Evolutionary conservation across 352 stramenopile genomes (phyloP).

Genomic region (Phytophthora nicotianae): DNA sequence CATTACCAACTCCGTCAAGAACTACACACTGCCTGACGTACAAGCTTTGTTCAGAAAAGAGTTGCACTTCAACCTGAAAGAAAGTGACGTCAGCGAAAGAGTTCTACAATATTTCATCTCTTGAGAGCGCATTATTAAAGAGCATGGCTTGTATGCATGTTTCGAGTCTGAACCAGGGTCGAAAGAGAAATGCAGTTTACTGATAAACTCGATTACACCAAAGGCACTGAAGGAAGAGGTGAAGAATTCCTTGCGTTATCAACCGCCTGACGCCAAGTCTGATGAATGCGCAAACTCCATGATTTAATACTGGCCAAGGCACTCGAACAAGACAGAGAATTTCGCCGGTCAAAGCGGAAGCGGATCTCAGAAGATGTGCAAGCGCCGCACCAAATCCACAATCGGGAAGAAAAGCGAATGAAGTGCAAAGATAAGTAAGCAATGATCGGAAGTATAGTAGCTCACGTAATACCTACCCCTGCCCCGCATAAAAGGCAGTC

Average conservation of each 20-base stretch:
- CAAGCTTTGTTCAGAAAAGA: slow-evolving; percentile 19
- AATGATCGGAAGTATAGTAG: too few species aligned
- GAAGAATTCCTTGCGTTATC: background rate
- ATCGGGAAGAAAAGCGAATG: too few species aligned
- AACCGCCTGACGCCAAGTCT: background rate
- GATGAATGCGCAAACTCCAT: background rate
- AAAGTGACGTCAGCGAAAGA: slow-evolving; percentile 13
- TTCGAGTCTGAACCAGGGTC: slow-evolving; percentile 3
- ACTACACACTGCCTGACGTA: slow-evolving; percentile 14
- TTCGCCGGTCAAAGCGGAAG: slow-evolving; percentile 11
- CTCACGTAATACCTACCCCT: too few species aligned
- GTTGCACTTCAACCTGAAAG: slow-evolving; percentile 20
- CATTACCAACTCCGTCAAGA: slow-evolving; percentile 15
- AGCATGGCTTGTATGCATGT: slow-evolving; percentile 11
- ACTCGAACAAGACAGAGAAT: slow-evolving; percentile 9
- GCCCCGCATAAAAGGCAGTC: too few species aligned
- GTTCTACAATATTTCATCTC: slow-evolving; percentile 14
- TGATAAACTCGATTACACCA: slow-evolving; percentile 4
- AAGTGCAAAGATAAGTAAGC: too few species aligned
- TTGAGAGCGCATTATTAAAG: slow-evolving; percentile 14
- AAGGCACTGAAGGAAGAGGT: slow-evolving; percentile 1
- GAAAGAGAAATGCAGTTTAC: slow-evolving; percentile 15
- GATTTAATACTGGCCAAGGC: background rate
- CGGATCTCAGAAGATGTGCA: background rate
- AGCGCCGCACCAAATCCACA: too few species aligned